Percentiles rank a stretch among this genome's conserved stretches.
Conservation (phyloP, 371 early-diverging fungal genomes). For the Syncephalastrum monosporum region DNA sequence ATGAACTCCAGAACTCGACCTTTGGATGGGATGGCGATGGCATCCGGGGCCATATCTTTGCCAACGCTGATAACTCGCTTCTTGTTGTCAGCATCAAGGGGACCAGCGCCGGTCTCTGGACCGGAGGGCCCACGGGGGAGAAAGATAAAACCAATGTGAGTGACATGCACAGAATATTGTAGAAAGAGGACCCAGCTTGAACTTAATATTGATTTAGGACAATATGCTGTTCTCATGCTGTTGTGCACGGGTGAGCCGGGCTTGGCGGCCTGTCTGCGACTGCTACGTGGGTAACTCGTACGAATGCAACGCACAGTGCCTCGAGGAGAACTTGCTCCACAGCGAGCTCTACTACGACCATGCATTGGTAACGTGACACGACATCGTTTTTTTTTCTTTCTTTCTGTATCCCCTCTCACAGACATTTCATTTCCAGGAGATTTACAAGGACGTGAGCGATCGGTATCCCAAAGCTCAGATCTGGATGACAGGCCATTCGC, state of each 20-base stretch:
- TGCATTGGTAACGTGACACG: constrained; percentile 58
- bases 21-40: constrained; percentile 92
- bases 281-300: constrained; percentile 65
- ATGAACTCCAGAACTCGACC: constrained; percentile 50
- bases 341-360: constrained; percentile 79
- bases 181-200: no score
- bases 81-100: constrained; percentile 91
- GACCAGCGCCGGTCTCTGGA: constrained; percentile 74
- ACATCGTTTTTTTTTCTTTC: neutral
- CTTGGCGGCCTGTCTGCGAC: constrained; percentile 86
- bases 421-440: constrained; percentile 22
- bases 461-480: constrained; percentile 71
- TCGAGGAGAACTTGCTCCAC: constrained; percentile 59
- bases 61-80: constrained; percentile 61
- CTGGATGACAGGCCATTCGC: constrained; percentile 93
- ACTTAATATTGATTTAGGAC: constrained; percentile 50
- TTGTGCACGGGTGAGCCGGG: constrained; percentile 86
- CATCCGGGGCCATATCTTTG: constrained; percentile 91
- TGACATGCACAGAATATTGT: neutral
- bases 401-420: neutral
- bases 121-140: constrained; percentile 75
- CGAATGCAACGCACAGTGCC: constrained; percentile 65
- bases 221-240: constrained; percentile 97
- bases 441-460: constrained; percentile 52
- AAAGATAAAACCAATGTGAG: constrained; percentile 83